Evolutionary conservation across 768 basidiomycete genomes (phyloP).

Genomic region (Phlebiopsis gigantea): DNA sequence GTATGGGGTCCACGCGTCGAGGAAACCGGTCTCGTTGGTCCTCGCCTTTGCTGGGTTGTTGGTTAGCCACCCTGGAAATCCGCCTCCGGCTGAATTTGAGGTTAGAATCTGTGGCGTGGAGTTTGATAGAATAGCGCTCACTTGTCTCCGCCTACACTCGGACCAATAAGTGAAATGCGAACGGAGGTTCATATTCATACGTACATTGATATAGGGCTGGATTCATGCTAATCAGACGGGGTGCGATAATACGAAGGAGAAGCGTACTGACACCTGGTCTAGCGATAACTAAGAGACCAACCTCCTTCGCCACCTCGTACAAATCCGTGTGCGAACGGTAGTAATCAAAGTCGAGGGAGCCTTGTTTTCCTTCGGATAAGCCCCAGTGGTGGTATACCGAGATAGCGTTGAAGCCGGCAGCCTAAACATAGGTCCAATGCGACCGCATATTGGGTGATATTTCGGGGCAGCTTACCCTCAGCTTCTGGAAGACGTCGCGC

Average conservation of each 20-base stretch:
- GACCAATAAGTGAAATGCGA: not conserved
- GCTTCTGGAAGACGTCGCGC: constrained; percentile 22
- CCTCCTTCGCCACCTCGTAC: constrained; percentile 20
- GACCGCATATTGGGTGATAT: not conserved
- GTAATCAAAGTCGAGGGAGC: constrained; percentile 15
- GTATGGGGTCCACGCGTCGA: constrained; percentile 20
- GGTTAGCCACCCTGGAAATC: constrained; percentile 23
- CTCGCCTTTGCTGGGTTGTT: constrained; percentile 18
- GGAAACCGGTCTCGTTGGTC: constrained; percentile 16
- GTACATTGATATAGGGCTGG: constrained; percentile 22
- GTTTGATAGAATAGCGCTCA: not conserved
- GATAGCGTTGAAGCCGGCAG: constrained; percentile 21
- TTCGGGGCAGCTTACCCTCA: constrained; percentile 17
- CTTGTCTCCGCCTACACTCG: constrained; percentile 18
- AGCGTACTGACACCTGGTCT: constrained; percentile 16
- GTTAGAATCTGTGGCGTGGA: not conserved
- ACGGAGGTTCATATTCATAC: not conserved
- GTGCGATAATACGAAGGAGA: not conserved
- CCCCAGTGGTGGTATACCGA: constrained; percentile 21
- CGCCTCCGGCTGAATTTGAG: constrained; percentile 14
- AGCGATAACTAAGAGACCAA: constrained; percentile 19
- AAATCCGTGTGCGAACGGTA: constrained; percentile 15
- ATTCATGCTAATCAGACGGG: not conserved
- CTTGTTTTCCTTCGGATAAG: constrained; percentile 16
- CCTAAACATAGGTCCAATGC: constrained; percentile 8